Percentiles rank a stretch among this genome's conserved stretches.
phyloP scores from a whole-genome alignment of 495 filamentous ascomycete species.

The Parathielavia hyrcaniae region DNA sequence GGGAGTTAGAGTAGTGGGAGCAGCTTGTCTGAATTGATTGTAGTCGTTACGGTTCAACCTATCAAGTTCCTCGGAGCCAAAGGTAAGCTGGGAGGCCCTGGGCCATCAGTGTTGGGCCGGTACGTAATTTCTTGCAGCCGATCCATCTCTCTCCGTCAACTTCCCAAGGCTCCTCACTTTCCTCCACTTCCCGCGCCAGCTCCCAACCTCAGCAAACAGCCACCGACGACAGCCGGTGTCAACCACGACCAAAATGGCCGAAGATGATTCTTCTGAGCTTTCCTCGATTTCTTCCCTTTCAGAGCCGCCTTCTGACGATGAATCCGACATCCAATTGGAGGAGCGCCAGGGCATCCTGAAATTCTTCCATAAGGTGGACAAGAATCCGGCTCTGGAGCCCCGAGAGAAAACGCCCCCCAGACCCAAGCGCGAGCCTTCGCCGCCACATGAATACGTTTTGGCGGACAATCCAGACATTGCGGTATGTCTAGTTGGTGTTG shows the following conservation, averaged over 20 bases:
- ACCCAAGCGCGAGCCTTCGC: constrained; percentile 71
- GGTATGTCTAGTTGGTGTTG: constrained; percentile 50
- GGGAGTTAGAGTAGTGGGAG: constrained; percentile 11
- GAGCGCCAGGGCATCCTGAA: constrained; percentile 49
- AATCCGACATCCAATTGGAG: constrained; percentile 44
- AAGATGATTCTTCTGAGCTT: constrained; percentile 50
- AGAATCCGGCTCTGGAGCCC: constrained; percentile 34
- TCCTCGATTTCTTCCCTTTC: constrained; percentile 51
- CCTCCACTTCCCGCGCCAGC: constrained; percentile 19
- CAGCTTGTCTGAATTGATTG: constrained; percentile 15
- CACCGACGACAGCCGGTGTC: constrained; percentile 13
- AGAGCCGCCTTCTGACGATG: constrained; percentile 48
- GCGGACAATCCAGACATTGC: constrained; percentile 85
- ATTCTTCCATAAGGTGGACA: constrained; percentile 50
- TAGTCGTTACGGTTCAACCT: constrained; percentile 21
- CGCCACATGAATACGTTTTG: constrained; percentile 80
- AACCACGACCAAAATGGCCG: constrained; percentile 38
- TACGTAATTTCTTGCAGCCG: constrained; percentile 37
- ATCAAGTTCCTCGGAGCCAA: constrained; percentile 25
- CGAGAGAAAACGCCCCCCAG: constrained; percentile 56
- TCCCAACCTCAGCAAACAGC: constrained; percentile 12
- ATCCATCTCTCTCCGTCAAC: constrained; percentile 21
- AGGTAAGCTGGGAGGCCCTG: constrained; percentile 22
- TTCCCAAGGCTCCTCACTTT: constrained; percentile 21
- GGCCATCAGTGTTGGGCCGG: constrained; percentile 26